Percentiles rank a stretch among this genome's conserved stretches.
These are phyloP conservation scores for Dacryopinax primogenitus DNA, from an alignment of 768 basidiomycete species.

Conservation along the genomic window DNA sequence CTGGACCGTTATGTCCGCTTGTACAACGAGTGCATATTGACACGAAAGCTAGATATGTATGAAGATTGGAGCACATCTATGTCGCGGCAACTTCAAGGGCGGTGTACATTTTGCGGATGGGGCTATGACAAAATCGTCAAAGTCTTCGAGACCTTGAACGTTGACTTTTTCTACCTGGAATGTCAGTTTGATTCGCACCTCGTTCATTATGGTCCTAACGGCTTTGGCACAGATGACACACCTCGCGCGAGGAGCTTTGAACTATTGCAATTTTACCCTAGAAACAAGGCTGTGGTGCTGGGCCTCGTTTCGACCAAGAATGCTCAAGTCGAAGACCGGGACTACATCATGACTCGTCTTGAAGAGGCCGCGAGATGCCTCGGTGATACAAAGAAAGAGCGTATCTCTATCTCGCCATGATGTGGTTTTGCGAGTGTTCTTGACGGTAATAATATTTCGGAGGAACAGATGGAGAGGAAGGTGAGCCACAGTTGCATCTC, in stretches of 20 bases:
- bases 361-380: slow-evolving; percentile 22
- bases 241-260: neutral
- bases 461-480: slow-evolving; percentile 16
- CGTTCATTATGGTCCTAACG: neutral
- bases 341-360: slow-evolving; percentile 20
- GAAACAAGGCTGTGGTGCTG: neutral
- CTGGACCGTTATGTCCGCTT: slow-evolving; percentile 23
- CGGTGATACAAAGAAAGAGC: slow-evolving; percentile 21
- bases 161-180: neutral
- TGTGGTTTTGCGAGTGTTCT: slow-evolving; percentile 21
- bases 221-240: neutral
- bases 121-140: slow-evolving; percentile 24
- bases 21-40: slow-evolving; percentile 23
- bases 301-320: slow-evolving; percentile 13
- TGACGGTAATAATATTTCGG: slow-evolving; percentile 17
- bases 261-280: neutral
- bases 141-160: slow-evolving; percentile 19
- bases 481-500: too few species aligned
- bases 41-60: slow-evolving; percentile 7
- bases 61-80: neutral
- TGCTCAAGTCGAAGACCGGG: slow-evolving; percentile 20
- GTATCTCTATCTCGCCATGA: slow-evolving; percentile 19
- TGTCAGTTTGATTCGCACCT: neutral
- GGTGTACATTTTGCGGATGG: slow-evolving; percentile 8
- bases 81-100: neutral